These are phyloP conservation scores for Fusarium circinatum DNA, from an alignment of 2,329 filamentous ascomycete genomes.

Conservation along the genomic window DNA sequence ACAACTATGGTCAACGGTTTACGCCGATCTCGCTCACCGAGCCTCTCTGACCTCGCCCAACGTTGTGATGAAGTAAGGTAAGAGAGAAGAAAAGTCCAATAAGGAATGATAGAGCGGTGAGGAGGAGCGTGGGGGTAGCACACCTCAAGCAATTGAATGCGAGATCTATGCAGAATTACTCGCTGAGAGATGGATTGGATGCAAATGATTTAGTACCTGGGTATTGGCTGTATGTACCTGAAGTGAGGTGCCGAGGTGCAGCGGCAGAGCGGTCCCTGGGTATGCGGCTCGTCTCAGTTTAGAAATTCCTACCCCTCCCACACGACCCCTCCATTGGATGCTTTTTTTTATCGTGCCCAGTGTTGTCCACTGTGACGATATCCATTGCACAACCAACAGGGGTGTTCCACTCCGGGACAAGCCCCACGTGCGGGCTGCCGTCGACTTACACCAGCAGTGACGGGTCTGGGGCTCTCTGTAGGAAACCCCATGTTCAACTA, in stretches of 20 bases:
- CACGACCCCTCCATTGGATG: slow-evolving; percentile 4
- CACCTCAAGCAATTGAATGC: slow-evolving; percentile 19
- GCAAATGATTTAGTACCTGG: background rate
- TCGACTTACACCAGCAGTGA: slow-evolving; percentile 7
- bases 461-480: background rate
- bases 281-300: slow-evolving; percentile 9
- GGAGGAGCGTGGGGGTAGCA: slow-evolving; percentile 13
- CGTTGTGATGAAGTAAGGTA: background rate
- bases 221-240: slow-evolving; percentile 15
- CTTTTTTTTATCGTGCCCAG: background rate
- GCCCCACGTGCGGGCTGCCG: slow-evolving; percentile 17
- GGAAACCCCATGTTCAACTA: too few relatives aligned
- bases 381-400: slow-evolving; percentile 13
- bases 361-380: slow-evolving; percentile 33
- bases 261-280: slow-evolving; percentile 4
- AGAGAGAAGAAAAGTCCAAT: background rate
- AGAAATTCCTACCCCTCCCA: slow-evolving; percentile 21
- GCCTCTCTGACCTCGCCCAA: background rate
- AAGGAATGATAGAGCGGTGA: slow-evolving; percentile 27
- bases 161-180: slow-evolving; percentile 30
- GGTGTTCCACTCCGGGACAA: slow-evolving; percentile 16
- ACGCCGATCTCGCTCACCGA: slow-evolving; percentile 25
- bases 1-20: background rate
- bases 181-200: slow-evolving; percentile 11
- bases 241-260: slow-evolving; percentile 6